A percentile compares a stretch with the other conserved stretches of the same genome.
Conservation (phyloP, 345 rosid genomes). For the Heritiera fomes region DNA sequence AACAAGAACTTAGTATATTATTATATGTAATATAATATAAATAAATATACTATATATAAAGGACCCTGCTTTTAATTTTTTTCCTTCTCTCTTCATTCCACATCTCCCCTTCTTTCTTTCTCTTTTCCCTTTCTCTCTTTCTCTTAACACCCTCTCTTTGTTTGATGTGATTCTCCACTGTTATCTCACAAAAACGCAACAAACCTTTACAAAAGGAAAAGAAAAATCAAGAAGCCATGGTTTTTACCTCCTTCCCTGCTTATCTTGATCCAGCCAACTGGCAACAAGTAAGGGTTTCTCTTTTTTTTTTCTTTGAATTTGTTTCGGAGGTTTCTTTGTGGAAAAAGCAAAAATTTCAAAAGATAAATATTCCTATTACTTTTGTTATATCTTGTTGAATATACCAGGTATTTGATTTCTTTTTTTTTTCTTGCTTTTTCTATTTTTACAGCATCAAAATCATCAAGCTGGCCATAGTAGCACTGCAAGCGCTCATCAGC, state of each 20-base stretch:
- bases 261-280: slow-evolving; percentile 99
- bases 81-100: slow-evolving; percentile 44
- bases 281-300: slow-evolving; percentile 70
- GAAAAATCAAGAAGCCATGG: slow-evolving; percentile 55
- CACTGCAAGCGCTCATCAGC: slow-evolving; percentile 42
- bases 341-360: slow-evolving; percentile 40
- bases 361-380: slow-evolving; percentile 45
- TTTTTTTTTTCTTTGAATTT: slow-evolving; percentile 9
- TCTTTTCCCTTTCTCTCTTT: slow-evolving; percentile 27
- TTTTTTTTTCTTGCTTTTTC: background rate
- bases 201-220: slow-evolving; percentile 50
- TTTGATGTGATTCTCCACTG: slow-evolving; percentile 56
- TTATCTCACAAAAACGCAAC: slow-evolving; percentile 37
- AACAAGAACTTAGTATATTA: background rate
- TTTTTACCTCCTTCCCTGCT: slow-evolving; percentile 83
- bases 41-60: slow-evolving; percentile 46
- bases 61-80: slow-evolving; percentile 63
- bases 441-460: slow-evolving; percentile 46
- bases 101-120: slow-evolving; percentile 20
- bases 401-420: slow-evolving; percentile 50
- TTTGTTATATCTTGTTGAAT: slow-evolving; percentile 52
- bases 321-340: slow-evolving; percentile 26
- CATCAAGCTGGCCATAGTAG: slow-evolving; percentile 39
- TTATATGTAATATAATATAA: background rate
- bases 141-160: slow-evolving; percentile 25